Base-by-base conservation (phyloP, 2,329 filamentous ascomycete species). In the Fusarium falciforme region DNA sequence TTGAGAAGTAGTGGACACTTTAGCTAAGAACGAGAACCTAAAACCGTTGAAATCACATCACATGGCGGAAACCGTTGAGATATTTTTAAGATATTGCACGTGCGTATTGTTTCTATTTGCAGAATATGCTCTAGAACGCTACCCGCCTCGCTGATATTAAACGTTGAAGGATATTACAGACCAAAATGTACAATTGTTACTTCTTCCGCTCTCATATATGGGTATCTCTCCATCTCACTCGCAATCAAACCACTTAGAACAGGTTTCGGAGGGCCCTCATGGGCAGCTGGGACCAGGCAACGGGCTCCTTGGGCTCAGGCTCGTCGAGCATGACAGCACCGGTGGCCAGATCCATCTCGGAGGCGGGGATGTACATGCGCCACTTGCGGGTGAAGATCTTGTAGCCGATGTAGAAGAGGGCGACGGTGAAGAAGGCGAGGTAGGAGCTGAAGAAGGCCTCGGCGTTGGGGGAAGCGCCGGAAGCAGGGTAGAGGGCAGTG, bases 281-380 rank as follows among this genome's bases (percentile, higher is more conserved):
- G 20, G 77, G 77, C 35, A 75, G 42, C 31, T 61, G 58, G 0
- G 93, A 93, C 94, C 93, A 95, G 10, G 82, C 81, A 36, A 88
- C 89, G 78, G 87, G 86, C 85, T 98, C 94, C 61, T 92, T 92
- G 42, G 87, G 84, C 86, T 98, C 96, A 82, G 97, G 93, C 62
- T 92, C 91, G 54, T 97, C 87, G 42, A 98, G 83, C 69, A 93
- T 89, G 11, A 91, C 90, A 44, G 98, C 84, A 80, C 96, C 96
- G 0, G 94, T 97, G 67, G 92, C 89, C 71, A 98, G 84, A 83
- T 98, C 95, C 91, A 98, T 97, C 75, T 97, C 92, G 55, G 88
- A 86, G 38, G 89, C 84, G 20, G 88, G 86, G 52, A 98, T 87
- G 67, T 93, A 87, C 10, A 87, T 42, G 17, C 63, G 59, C 73